phyloP scores from a whole-genome alignment of 495 filamentous ascomycete species.

The Aspergillus campestris region DNA sequence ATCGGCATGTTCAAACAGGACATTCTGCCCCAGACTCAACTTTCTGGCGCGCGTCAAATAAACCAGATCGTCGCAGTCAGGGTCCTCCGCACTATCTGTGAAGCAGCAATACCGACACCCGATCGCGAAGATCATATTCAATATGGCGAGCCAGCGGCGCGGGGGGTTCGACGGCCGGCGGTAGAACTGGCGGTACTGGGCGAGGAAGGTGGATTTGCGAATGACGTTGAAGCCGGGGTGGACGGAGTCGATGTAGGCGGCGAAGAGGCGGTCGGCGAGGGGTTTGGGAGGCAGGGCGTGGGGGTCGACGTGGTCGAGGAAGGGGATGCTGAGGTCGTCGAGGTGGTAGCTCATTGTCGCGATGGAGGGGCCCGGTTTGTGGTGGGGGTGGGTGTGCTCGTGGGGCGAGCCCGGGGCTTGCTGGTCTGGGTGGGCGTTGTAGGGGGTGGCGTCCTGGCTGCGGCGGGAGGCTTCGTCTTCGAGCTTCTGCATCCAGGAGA shows the following conservation, averaged over 20 bases:
- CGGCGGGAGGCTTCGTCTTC: constrained; percentile 19
- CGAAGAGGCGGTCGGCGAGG: constrained; percentile 43
- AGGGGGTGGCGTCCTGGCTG: not conserved
- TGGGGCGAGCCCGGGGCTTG: not conserved
- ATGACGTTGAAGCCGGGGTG: constrained; percentile 51
- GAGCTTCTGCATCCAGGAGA: constrained; percentile 49
- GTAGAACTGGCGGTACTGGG: constrained; percentile 35
- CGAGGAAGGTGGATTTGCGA: constrained; percentile 28
- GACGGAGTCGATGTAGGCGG: constrained; percentile 48
- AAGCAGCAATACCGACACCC: constrained; percentile 38
- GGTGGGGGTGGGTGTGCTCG: not conserved
- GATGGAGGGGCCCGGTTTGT: constrained; percentile 14
- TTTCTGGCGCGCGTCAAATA: constrained; percentile 51
- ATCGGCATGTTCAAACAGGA: constrained; percentile 48
- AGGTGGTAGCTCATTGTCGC: constrained; percentile 46
- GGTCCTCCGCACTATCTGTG: constrained; percentile 25
- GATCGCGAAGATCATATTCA: constrained; percentile 62
- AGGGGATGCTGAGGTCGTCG: constrained; percentile 42
- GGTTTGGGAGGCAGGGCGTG: constrained; percentile 41
- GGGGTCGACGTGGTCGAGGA: constrained; percentile 34
- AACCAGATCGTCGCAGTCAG: constrained; percentile 42
- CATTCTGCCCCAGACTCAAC: constrained; percentile 39
- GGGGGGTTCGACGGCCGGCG: constrained; percentile 15
- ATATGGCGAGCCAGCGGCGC: constrained; percentile 46
- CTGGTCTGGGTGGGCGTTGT: not conserved